Evolutionary conservation across 345 rosid genomes (phyloP).

Genomic region (Eucalyptus marginata): DNA sequence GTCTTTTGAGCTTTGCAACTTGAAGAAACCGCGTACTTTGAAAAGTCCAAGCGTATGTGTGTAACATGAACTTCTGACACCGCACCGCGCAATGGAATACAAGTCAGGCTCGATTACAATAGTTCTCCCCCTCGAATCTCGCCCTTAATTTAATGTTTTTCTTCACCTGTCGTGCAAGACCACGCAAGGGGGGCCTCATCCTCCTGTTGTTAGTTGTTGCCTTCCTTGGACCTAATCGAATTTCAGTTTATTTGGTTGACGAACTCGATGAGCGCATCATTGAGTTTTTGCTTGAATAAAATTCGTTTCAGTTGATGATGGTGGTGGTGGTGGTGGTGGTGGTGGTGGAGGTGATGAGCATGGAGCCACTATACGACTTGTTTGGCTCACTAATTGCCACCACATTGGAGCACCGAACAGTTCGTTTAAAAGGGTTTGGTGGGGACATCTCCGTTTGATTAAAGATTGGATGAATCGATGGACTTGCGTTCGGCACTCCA

Average conservation of each 20-base stretch:
- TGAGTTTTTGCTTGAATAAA: not conserved
- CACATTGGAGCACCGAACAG: not conserved
- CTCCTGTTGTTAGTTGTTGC: not conserved
- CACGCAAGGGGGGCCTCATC: not conserved
- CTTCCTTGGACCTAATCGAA: not conserved
- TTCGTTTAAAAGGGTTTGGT: not conserved
- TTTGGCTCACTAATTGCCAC: not conserved
- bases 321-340: not conserved
- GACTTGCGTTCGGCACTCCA: not conserved
- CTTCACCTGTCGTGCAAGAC: not conserved
- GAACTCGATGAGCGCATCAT: not conserved
- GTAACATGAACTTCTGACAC: not conserved
- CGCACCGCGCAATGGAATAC: not conserved
- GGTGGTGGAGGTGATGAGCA: not conserved
- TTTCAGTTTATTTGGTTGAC: not conserved
- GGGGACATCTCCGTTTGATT: not conserved
- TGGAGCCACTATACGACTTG: not conserved
- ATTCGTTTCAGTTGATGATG: not conserved
- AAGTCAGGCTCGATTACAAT: not conserved
- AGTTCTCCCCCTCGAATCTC: not conserved
- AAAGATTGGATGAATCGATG: not conserved
- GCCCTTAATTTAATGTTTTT: not conserved
- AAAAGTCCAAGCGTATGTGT: conserved; percentile 5
- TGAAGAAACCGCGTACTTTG: conserved; percentile 47
- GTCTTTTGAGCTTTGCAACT: not conserved